A percentile compares a stretch with the other conserved stretches of the same genome.
Evolutionary conservation across 257 asterid species (phyloP).

Genomic region (Solanum lycopersicoides): DNA sequence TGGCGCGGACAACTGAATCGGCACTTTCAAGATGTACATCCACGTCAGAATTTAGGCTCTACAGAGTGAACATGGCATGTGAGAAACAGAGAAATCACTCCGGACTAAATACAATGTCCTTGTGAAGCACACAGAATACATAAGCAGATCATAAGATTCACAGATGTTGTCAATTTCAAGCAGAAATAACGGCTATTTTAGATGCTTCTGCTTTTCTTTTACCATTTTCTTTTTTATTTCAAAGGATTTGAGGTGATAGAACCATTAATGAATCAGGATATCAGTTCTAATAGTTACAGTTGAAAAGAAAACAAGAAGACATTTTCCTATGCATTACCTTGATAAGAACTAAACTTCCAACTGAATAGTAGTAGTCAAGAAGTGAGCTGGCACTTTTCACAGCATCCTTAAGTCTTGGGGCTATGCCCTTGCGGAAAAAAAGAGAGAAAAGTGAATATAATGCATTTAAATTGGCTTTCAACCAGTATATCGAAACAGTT

Average conservation of each 20-base stretch:
- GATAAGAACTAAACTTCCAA: slow-evolving; percentile 58
- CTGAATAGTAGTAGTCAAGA: slow-evolving; percentile 59
- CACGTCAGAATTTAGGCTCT: slow-evolving; percentile 59
- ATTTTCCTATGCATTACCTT: slow-evolving; percentile 37
- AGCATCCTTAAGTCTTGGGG: slow-evolving; percentile 50
- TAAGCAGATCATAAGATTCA: neutral
- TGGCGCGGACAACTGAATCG: slow-evolving; percentile 50
- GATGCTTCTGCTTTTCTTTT: neutral
- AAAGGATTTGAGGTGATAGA: neutral
- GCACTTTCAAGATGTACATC: slow-evolving; percentile 67
- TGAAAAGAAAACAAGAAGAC: neutral
- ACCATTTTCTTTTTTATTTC: neutral
- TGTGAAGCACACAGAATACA: neutral
- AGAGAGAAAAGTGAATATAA: neutral
- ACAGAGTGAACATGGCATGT: slow-evolving; percentile 14
- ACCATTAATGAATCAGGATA: neutral
- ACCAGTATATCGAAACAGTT: neutral
- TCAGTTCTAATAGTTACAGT: neutral
- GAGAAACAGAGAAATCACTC: neutral
- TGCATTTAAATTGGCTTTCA: neutral
- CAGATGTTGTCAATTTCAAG: neutral
- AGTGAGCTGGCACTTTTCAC: slow-evolving; percentile 49
- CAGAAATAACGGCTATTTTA: neutral
- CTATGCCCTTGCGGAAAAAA: slow-evolving; percentile 38
- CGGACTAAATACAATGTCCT: neutral